Evolutionary conservation across 306 rosid species (phyloP), one percentile per base, ranked within the genome.

Genomic region (Citrullus colocynthis): DNA sequence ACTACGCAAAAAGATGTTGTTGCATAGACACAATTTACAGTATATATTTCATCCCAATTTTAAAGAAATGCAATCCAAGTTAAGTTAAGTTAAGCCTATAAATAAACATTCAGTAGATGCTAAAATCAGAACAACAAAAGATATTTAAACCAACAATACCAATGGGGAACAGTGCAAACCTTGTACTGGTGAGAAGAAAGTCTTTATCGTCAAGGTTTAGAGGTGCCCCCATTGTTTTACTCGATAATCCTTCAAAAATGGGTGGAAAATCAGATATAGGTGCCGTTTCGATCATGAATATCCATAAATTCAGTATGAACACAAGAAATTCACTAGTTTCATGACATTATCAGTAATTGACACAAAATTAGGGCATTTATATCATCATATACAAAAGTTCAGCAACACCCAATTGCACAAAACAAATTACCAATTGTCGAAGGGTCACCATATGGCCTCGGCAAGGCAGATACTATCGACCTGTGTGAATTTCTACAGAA

Each of bases 231-330:
- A 10, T 62, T 42, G 78, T 79, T 85, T 81, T 88, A 80, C 88
- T 82, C 4, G 98, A 90, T 74, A 89, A 82, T 28, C 96, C 98
- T 95, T 88, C 37, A 76, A 30, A 80, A 83, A 48, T 1, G 1
- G 6, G 54, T 12, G 54, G 54, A 48, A 48, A 48, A 48, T 12
- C 54, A 48, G 34, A 74, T 20, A 48, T 18, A 58, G 9, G 44
- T 39, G 44, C 65, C 24, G 17, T 30, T 36, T 12, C 65, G 37
- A 4, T n/a, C 37, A 70, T 42, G 9, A 10, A 70, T 45, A 70
- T 70, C 75, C 44, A 48, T 70, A 44, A 21, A 44, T 7, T 36
- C 30, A 41, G 12, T 9, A 21, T 16, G 18, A 13, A 41, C 18
- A 42, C 48, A 45, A 20, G 15, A 3, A 18, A 39, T 66, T 36